A percentile compares a stretch with the other conserved stretches of the same genome.
These are phyloP conservation scores for Dioszegia crocea DNA, from an alignment of 768 basidiomycete genomes.

Conservation along the genomic window DNA sequence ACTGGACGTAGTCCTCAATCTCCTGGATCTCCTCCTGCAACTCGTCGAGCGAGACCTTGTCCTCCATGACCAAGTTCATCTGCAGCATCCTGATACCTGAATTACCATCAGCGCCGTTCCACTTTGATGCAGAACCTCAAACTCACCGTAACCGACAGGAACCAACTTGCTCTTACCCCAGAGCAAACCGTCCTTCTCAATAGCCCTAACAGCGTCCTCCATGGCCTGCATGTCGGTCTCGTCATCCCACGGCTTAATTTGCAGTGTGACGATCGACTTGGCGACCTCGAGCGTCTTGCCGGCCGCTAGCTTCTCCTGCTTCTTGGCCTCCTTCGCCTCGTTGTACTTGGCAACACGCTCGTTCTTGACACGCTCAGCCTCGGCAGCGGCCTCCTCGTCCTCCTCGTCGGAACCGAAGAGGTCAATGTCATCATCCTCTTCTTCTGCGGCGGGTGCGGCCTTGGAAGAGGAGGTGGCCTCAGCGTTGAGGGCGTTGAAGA, in stretches of 20 bases:
- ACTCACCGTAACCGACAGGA: constrained; percentile 68
- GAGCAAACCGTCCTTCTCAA: constrained; percentile 82
- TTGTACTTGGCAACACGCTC: constrained; percentile 91
- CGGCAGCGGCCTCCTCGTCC: constrained; percentile 72
- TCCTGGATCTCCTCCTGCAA: constrained; percentile 85
- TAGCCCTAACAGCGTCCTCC: constrained; percentile 75
- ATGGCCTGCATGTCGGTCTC: constrained; percentile 93
- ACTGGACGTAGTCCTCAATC: constrained; percentile 62
- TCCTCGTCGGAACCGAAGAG: constrained; percentile 70
- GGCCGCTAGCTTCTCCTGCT: constrained; percentile 67
- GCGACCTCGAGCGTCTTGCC: constrained; percentile 50
- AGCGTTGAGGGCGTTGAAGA: constrained; percentile 58
- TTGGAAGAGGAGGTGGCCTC: constrained; percentile 52
- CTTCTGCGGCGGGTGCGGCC: constrained; percentile 54
- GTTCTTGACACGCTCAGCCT: constrained; percentile 80
- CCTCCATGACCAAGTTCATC: constrained; percentile 69
- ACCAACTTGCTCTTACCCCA: constrained; percentile 96
- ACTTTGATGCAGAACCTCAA: background rate
- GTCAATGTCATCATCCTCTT: constrained; percentile 69
- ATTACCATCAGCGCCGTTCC: constrained; percentile 7
- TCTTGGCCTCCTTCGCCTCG: constrained; percentile 85
- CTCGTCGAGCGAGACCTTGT: constrained; percentile 85
- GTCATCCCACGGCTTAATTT: constrained; percentile 99
- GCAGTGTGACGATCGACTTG: constrained; percentile 94
- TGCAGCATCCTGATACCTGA: constrained; percentile 85